Evolutionary conservation across 2,329 filamentous ascomycete genomes (phyloP).

Genomic region (Chrysoporthe austroafricana): DNA sequence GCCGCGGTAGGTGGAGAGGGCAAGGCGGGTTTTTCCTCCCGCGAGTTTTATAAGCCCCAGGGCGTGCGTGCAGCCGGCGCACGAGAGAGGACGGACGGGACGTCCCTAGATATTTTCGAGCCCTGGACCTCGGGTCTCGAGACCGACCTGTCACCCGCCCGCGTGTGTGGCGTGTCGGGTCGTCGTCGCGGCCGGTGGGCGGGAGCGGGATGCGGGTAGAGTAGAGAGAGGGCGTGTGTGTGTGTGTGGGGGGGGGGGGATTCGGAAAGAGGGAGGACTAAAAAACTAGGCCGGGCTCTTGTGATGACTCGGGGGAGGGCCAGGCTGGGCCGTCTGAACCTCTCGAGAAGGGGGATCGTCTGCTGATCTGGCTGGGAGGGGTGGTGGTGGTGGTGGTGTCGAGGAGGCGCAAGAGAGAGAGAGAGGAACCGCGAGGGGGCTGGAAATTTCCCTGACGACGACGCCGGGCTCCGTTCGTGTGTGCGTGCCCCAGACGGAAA

Average conservation of each 20-base stretch:
- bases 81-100: not conserved
- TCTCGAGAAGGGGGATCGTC: too few relatives aligned
- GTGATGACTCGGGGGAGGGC: not conserved
- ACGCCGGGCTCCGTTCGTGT: too few relatives aligned
- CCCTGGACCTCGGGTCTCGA: not conserved
- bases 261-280: not conserved
- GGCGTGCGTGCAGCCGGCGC: too few relatives aligned
- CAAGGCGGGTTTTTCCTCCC: too few relatives aligned
- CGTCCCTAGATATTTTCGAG: not conserved
- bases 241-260: too few relatives aligned
- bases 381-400: too few relatives aligned
- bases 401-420: not conserved
- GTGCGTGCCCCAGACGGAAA: too few relatives aligned
- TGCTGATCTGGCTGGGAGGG: too few relatives aligned
- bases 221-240: not conserved
- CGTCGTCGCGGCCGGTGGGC: not conserved
- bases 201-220: slow-evolving; percentile 7
- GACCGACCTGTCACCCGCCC: not conserved
- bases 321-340: too few relatives aligned
- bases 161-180: not conserved
- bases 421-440: not conserved
- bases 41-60: not conserved
- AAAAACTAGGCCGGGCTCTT: not conserved
- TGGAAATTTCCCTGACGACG: too few relatives aligned
- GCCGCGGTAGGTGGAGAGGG: too few relatives aligned